Base-by-base conservation (phyloP, 768 basidiomycete genomes). In the Mycena sanguinolenta region DNA sequence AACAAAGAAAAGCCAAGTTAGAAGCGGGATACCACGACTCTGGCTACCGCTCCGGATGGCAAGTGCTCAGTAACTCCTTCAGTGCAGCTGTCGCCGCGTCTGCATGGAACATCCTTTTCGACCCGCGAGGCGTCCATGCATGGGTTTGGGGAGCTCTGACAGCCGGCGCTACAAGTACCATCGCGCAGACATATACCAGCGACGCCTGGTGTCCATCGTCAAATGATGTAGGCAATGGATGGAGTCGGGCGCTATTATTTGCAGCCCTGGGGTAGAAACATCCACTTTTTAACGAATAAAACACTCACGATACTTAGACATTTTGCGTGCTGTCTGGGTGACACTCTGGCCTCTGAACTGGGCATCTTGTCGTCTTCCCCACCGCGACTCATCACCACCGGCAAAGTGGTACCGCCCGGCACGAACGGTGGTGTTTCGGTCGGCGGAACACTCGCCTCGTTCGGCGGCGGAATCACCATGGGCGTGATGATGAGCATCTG, bases 321-420 rank as follows among this genome's bases (percentile, higher is more conserved):
- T 77, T 95, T 95, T 79, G 91, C 91, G 3, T 96, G 94, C 79
- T 95, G 93, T 77, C 84, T 96, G 12, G 96, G 95, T 7, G 96
- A 98, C 75, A 98, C 96, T 0, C 89, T 98, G 2, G 96, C 96
- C 0, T 97, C 95, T 12, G 97, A 98, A 80, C 87, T 98, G 27
- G 97, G 97, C 38, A 96, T 98, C 72, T 85, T 98, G 50, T 92
- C 95, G 28, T 78, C 77, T 42, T 83, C 87, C 17, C 85, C 85
- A 4, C 94, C 97, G 38, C 77, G 90, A 55, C 88, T 97, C 38
- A 88, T 98, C 74, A 97, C 95, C 6, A 96, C 93, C 5, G 79
- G 92, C 62, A 87, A 86, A 72, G 73, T 81, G 1, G 94, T 96
- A 0, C 96, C 96, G 2, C 91, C 92, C 2, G 97, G 97, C 3